These are phyloP conservation scores for Grosmannia clavigera DNA, from an alignment of 2,329 filamentous ascomycete species.

Conservation along the genomic window DNA sequence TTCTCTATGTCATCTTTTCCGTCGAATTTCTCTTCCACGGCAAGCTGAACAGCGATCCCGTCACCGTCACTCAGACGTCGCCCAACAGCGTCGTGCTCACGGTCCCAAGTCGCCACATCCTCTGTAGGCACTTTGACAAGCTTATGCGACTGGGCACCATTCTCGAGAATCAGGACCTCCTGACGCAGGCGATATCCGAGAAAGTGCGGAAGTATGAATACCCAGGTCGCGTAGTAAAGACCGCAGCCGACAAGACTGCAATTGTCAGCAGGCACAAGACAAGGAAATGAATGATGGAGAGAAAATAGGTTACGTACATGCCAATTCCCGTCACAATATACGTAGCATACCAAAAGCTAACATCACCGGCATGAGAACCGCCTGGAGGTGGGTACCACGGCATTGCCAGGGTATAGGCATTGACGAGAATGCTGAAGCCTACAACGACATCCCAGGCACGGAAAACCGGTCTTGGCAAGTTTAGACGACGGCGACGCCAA, in stretches of 20 bases:
- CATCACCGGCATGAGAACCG: slow-evolving; percentile 48
- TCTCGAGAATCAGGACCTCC: slow-evolving; percentile 31
- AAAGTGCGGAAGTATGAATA: slow-evolving; percentile 28
- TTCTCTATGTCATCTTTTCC: background rate
- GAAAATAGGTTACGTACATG: slow-evolving; percentile 34
- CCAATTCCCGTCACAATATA: slow-evolving; percentile 53
- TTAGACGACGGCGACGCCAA: slow-evolving; percentile 35
- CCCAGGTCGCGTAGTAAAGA: slow-evolving; percentile 37
- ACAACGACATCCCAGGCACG: slow-evolving; percentile 45
- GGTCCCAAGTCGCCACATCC: slow-evolving; percentile 32
- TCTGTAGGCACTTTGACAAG: slow-evolving; percentile 32
- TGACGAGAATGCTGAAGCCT: slow-evolving; percentile 45
- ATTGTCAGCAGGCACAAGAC: slow-evolving; percentile 15
- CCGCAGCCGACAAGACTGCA: slow-evolving; percentile 21
- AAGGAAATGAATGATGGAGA: no score
- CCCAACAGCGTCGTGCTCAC: slow-evolving; percentile 12
- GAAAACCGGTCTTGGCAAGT: slow-evolving; percentile 38
- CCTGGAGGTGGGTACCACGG: slow-evolving; percentile 58
- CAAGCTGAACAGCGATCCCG: background rate
- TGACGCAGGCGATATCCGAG: slow-evolving; percentile 34
- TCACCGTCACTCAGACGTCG: background rate
- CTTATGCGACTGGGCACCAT: slow-evolving; percentile 31
- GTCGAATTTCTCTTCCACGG: background rate
- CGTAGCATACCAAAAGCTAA: slow-evolving; percentile 64
- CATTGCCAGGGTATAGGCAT: slow-evolving; percentile 53